Evolutionary conservation across 148 eudicot genomes (phyloP).

Genomic region (Polygonum maritimum): DNA sequence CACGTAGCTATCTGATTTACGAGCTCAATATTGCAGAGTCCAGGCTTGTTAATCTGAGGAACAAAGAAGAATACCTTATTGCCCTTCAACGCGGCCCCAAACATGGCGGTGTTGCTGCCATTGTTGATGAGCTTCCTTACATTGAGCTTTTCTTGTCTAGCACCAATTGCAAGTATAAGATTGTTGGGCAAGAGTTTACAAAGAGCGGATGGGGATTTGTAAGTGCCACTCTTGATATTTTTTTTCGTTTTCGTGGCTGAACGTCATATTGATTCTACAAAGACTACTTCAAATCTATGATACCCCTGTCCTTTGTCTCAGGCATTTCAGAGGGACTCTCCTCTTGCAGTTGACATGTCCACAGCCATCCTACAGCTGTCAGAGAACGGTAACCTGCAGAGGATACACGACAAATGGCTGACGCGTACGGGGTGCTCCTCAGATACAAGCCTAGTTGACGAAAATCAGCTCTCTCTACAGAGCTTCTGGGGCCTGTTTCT

Average conservation of each 20-base stretch:
- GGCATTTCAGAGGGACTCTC: constrained; percentile 40
- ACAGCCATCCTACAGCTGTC: constrained; percentile 34
- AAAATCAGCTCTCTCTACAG: constrained; percentile 5
- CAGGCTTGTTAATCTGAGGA: constrained; percentile 57
- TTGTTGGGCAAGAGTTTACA: constrained; percentile 70
- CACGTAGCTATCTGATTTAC: constrained; percentile 50
- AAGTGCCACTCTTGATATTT: constrained; percentile 25
- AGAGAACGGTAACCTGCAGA: constrained; percentile 26
- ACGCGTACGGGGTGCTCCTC: background rate
- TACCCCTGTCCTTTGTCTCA: constrained; percentile 1
- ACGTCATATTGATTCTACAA: too few relatives aligned
- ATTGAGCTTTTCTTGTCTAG: constrained; percentile 53
- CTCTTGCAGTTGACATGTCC: constrained; percentile 38
- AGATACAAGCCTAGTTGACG: background rate
- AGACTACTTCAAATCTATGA: too few relatives aligned
- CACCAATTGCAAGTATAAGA: constrained; percentile 42
- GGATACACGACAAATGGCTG: constrained; percentile 28
- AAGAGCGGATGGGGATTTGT: constrained; percentile 90
- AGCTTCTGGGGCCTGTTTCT: constrained; percentile 11
- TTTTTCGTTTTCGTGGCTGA: background rate
- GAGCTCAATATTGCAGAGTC: constrained; percentile 61
- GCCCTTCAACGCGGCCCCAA: constrained; percentile 32
- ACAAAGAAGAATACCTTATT: constrained; percentile 54
- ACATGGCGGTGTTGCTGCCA: constrained; percentile 67
- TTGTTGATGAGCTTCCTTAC: constrained; percentile 83